Evolutionary conservation across 2,329 filamentous ascomycete genomes (phyloP), one percentile per base, ranked within the genome.

Genomic region (Diplodia scrobiculata): DNA sequence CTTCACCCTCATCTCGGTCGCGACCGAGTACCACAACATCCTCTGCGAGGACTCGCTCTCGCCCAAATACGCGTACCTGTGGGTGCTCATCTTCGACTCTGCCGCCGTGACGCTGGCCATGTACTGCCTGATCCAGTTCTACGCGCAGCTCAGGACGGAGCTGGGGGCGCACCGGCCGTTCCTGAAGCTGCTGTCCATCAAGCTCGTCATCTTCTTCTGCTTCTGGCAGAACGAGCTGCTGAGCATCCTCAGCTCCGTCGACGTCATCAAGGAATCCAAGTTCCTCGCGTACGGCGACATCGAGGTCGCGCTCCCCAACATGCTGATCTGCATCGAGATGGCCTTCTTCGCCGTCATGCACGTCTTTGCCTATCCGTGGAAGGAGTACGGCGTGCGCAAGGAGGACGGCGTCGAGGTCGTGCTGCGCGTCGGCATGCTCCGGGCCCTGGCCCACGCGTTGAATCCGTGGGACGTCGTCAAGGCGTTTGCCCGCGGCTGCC

Each of bases 91-190:
- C 2, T 86, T 96, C 70, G 89, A 95, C 75, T 86, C 84, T 70
- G 68, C 86, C 27, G 89, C 89, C 1, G 91, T 96, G 41, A 86
- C 89, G 0, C 84, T 96, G 66, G 92, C 92, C 67, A 96, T 97
- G 90, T 94, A 91, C 79, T 93, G 89, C 75, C 78, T 97, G 50
- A 88, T 96, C 69, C 91, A 96, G 72, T 95, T 95, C 76, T 96
- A 96, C 77, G 76, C 90, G 34, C 91, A 96, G 76, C 82, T 95
- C 52, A 87, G 86, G 68, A 78, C 83, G 0, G 86, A 91, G 67
- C 83, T 96, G 32, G 82, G 84, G 7, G 83, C 88, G 65, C 86
- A 96, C 74, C 83, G 80, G 19, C 90, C 91, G 0, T 89, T 94
- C 70, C 77, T 94, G 69, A 96, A 96, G 77, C 87, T 96, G 29